Evolutionary conservation across 768 basidiomycete genomes (phyloP).

Genomic region (Fomitopsis serialis): DNA sequence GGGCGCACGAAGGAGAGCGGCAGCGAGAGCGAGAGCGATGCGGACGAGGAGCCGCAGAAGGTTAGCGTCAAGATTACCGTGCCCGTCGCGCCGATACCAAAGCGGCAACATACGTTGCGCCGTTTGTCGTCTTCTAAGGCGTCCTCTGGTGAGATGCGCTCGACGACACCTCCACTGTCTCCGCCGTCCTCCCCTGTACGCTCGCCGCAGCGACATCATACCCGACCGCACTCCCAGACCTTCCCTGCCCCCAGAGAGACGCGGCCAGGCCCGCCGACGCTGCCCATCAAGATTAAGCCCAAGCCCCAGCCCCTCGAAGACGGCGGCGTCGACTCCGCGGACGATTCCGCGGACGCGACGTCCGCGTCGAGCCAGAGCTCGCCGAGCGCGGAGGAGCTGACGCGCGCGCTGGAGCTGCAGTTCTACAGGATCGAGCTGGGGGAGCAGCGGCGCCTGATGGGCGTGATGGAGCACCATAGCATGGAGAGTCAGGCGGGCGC

Average conservation of each 20-base stretch:
- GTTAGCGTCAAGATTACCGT: constrained; percentile 5
- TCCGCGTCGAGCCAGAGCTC: constrained; percentile 3
- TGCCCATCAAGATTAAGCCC: neutral
- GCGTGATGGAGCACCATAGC: constrained; percentile 88
- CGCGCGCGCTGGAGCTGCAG: constrained; percentile 83
- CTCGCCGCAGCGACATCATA: neutral
- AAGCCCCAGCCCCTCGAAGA: neutral
- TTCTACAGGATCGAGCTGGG: constrained; percentile 91
- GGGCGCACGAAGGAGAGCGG: constrained; percentile 20
- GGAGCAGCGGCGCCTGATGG: constrained; percentile 84
- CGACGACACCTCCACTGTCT: neutral
- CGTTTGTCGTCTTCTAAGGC: neutral
- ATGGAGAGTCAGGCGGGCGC: constrained; percentile 40
- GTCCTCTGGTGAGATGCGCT: neutral
- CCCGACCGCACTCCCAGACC: neutral
- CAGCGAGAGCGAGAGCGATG: constrained; percentile 13
- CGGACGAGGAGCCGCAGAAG: constrained; percentile 7
- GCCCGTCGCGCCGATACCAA: neutral
- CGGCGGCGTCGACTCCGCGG: too few relatives aligned
- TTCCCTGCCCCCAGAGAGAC: neutral
- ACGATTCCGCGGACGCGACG: neutral
- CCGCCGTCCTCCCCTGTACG: neutral
- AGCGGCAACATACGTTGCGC: neutral
- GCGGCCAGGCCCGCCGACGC: neutral
- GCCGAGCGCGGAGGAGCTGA: constrained; percentile 48